Conservation (phyloP, 2,329 filamentous ascomycete species). For the Nothophoma quercina region DNA sequence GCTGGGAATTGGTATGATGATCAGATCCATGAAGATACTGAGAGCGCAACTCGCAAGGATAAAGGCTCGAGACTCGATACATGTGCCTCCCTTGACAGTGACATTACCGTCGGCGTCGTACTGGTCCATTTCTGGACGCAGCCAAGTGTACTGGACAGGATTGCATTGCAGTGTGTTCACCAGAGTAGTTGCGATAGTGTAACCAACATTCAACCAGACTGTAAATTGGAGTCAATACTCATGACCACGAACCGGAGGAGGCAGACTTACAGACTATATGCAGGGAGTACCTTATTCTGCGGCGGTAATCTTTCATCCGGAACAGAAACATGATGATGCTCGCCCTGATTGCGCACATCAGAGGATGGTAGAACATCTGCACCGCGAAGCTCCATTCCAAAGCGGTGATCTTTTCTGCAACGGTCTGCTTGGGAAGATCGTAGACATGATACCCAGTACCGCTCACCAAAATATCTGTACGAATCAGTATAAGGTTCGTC, state of each 20-base stretch:
- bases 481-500: not conserved
- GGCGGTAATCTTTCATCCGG: constrained; percentile 45
- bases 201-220: constrained; percentile 47
- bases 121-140: constrained; percentile 41
- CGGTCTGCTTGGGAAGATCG: constrained; percentile 41
- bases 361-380: constrained; percentile 49
- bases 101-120: constrained; percentile 35
- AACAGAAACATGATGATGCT: constrained; percentile 50
- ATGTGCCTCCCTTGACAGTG: constrained; percentile 38
- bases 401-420: constrained; percentile 36
- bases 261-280: constrained; percentile 36
- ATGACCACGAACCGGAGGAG: not conserved
- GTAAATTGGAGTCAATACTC: not conserved
- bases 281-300: constrained; percentile 40
- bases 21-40: constrained; percentile 50
- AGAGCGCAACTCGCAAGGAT: constrained; percentile 44
- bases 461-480: constrained; percentile 37
- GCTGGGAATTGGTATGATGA: constrained; percentile 52
- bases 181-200: constrained; percentile 44
- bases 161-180: constrained; percentile 48
- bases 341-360: constrained; percentile 47
- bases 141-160: constrained; percentile 42
- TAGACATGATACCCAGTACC: constrained; percentile 44
- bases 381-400: constrained; percentile 46
- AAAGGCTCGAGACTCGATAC: constrained; percentile 45